Evolutionary conservation across 768 basidiomycete species (phyloP), one percentile per base, ranked within the genome.

Genomic region (Auricularia heimuer): DNA sequence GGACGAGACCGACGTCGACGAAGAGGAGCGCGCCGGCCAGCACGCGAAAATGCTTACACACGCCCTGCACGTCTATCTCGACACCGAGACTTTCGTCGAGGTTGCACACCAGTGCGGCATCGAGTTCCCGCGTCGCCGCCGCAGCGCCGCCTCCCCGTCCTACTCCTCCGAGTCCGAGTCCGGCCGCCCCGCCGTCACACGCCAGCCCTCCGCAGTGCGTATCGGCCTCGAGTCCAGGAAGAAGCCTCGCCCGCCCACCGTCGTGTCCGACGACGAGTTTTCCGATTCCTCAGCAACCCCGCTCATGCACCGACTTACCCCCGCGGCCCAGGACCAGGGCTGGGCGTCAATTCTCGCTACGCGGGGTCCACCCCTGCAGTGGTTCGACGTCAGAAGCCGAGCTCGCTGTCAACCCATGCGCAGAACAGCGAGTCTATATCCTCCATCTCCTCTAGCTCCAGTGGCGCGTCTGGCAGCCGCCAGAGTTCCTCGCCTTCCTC

Each of bases 21-120:
- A 81, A 29, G 75, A 72, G 35, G 78, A 77, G 66, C 81, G 82
- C 42, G 79, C 78, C 29, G 68, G 77, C 29, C 89, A 92, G 71
- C 83, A 89, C 14, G 83, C 87, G 63, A 79, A 78, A 33, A 94
- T 97, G 93, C 80, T 96, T 33, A 83, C 85, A 36, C 80, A 90
- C 10, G 90, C 89, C 1, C 85, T 89, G 12, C 86, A 88, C 68
- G 89, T 95, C 1, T 91, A 94, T 69, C 85, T 83, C 29, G 87
- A 85, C 71, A 88, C 96, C 14, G 83, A 89, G 63, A 80, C 84
- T 8, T 95, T 99, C 73, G 76, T 99, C 24, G 68, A 69, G 0
- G 66, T 75, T 18, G 77, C 79, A 3, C 69, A 72, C 24, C 63
- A 71, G 14, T 72, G 71, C 56, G 78, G 76, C 0, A 72, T 80